phyloP scores from a whole-genome alignment of 169 alveolate species.

The Plasmodium falciparum region DNA sequence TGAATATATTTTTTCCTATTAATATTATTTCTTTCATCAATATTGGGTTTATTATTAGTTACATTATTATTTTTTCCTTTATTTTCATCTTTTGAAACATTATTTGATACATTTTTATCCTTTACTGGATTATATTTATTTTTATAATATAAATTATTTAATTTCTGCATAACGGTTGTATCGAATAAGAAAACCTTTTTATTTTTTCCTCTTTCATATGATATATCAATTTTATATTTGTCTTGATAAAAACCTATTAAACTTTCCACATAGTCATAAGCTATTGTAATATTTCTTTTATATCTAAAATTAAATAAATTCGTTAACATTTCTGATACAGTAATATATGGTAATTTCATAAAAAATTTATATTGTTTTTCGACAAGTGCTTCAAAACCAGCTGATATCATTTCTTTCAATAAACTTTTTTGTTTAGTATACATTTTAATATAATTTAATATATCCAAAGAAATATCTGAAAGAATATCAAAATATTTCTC shows the following conservation, averaged over 20 bases:
- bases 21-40: not conserved
- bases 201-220: conserved; percentile 48
- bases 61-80: conserved; percentile 3
- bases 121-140: conserved; percentile 8
- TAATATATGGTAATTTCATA: conserved; percentile 29
- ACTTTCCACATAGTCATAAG: conserved; percentile 45
- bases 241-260: conserved; percentile 45
- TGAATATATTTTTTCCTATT: not conserved
- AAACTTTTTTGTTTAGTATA: conserved; percentile 49
- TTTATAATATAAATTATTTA: conserved; percentile 32
- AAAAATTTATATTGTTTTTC: conserved; percentile 54
- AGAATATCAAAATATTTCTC: conserved; percentile 42
- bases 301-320: conserved; percentile 61
- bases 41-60: not conserved
- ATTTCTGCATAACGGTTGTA: conserved; percentile 46
- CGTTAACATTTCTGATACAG: conserved; percentile 57
- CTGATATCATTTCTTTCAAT: conserved; percentile 59
- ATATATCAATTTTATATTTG: conserved; percentile 39
- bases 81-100: conserved; percentile 5
- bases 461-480: conserved; percentile 36
- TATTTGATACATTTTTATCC: conserved; percentile 1
- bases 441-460: conserved; percentile 62
- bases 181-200: conserved; percentile 56
- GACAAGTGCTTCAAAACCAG: conserved; percentile 70
- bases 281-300: conserved; percentile 35